Conservation (phyloP, 805 yeast species). For the Yarrowia sp. region DNA sequence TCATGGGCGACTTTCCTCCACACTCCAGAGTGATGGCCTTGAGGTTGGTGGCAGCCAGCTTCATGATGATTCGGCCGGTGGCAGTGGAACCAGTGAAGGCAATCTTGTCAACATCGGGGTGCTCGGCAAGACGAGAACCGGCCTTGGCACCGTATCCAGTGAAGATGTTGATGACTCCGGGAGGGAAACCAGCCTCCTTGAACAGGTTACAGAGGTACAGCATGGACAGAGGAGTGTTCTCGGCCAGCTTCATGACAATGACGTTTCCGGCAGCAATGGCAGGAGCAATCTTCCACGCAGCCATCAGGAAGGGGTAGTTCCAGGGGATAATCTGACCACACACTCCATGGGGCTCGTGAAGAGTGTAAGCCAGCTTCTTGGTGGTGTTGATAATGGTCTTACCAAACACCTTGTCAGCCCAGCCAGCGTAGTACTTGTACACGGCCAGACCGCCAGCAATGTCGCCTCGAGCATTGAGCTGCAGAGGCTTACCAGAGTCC, state of each 20-base stretch:
- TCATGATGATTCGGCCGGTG: conserved; percentile 78
- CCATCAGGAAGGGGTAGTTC: conserved; percentile 70
- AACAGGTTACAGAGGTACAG: conserved; percentile 57
- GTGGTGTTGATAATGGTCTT: conserved; percentile 57
- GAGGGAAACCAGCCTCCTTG: conserved; percentile 69
- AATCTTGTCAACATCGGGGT: conserved; percentile 69
- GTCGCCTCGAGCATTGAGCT: conserved; percentile 44
- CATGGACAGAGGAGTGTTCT: conserved; percentile 70
- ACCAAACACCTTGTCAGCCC: conserved; percentile 70
- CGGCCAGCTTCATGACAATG: conserved; percentile 69
- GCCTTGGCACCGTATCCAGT: conserved; percentile 65
- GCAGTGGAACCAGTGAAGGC: conserved; percentile 96
- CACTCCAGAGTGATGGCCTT: conserved; percentile 90
- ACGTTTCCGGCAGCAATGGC: conserved; percentile 80
- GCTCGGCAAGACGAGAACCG: conserved; percentile 65
- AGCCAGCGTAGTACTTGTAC: conserved; percentile 67
- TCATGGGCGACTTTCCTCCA: conserved; percentile 94
- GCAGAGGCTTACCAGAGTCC: conserved; percentile 82
- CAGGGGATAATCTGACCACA: conserved; percentile 71
- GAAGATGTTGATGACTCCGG: conserved; percentile 69
- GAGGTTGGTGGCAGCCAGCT: conserved; percentile 65
- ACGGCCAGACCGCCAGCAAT: conserved; percentile 55
- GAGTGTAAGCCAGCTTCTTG: conserved; percentile 62
- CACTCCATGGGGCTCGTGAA: conserved; percentile 65
- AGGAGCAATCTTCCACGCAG: conserved; percentile 80